Evolutionary conservation across 2,329 filamentous ascomycete genomes (phyloP).

Genomic region (Monilinia fructigena): DNA sequence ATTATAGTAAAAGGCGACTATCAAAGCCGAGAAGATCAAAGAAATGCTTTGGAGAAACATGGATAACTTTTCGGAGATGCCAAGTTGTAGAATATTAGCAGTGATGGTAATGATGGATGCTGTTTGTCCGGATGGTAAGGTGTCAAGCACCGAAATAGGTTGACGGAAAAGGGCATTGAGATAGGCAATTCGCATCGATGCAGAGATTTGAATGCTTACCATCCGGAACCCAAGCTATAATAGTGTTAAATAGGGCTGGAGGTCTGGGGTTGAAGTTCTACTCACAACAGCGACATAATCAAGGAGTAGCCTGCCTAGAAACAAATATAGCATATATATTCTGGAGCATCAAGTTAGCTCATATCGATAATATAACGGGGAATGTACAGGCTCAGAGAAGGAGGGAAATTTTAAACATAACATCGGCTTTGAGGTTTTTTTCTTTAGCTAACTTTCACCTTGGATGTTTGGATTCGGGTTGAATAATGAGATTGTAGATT

Average conservation of each 20-base stretch:
- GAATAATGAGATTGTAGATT: no score
- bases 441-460: no score
- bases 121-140: constrained; percentile 60
- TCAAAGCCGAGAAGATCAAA: constrained; percentile 52
- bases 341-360: constrained; percentile 42
- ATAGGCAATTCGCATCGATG: constrained; percentile 61
- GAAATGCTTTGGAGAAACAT: constrained; percentile 55
- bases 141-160: constrained; percentile 66
- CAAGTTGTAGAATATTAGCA: constrained; percentile 59
- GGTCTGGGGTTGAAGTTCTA: background rate
- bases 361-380: background rate
- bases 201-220: constrained; percentile 59
- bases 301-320: constrained; percentile 54
- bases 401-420: no score
- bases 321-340: constrained; percentile 58
- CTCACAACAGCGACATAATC: constrained; percentile 54
- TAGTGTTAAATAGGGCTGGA: background rate
- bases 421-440: no score
- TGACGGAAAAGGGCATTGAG: constrained; percentile 62
- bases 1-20: constrained; percentile 55
- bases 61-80: constrained; percentile 61
- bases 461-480: no score
- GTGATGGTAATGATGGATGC: constrained; percentile 65
- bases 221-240: constrained; percentile 50
- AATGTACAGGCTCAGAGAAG: no score